Percentiles rank a stretch among this genome's conserved stretches.
phyloP scores from a whole-genome alignment of 768 basidiomycete species.

The Tulasnella sp. region DNA sequence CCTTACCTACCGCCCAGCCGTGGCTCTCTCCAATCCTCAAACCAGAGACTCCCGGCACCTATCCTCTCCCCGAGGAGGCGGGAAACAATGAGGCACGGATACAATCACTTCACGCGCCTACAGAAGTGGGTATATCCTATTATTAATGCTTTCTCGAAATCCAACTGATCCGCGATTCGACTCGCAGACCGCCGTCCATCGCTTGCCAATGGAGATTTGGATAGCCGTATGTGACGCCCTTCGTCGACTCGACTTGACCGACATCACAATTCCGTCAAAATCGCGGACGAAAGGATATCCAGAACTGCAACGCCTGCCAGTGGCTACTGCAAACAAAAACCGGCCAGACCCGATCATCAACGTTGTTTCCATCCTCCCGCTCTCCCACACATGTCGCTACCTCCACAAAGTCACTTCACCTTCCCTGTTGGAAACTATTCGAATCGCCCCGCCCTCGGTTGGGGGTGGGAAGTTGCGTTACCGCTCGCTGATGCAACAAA shows the following conservation, averaged over 20 bases:
- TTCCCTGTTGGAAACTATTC: neutral
- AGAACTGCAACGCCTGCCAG: neutral
- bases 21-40: neutral
- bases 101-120: no score
- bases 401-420: neutral
- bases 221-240: neutral
- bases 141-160: neutral
- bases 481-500: neutral
- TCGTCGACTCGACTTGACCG: neutral
- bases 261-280: neutral
- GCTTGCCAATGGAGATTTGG: neutral
- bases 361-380: neutral
- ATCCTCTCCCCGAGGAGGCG: no score
- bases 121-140: no score
- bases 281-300: neutral
- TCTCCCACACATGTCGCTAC: neutral
- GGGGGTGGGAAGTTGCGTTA: neutral
- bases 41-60: neutral
- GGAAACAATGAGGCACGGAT: constrained; percentile 11
- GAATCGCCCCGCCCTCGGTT: neutral
- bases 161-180: neutral
- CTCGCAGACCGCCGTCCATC: neutral
- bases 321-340: neutral
- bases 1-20: neutral
- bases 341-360: neutral